A percentile compares a stretch with the other conserved stretches of the same genome.
These are phyloP conservation scores for Erythrophleum ivorense DNA, from an alignment of 331 rosid genomes.

Conservation along the genomic window DNA sequence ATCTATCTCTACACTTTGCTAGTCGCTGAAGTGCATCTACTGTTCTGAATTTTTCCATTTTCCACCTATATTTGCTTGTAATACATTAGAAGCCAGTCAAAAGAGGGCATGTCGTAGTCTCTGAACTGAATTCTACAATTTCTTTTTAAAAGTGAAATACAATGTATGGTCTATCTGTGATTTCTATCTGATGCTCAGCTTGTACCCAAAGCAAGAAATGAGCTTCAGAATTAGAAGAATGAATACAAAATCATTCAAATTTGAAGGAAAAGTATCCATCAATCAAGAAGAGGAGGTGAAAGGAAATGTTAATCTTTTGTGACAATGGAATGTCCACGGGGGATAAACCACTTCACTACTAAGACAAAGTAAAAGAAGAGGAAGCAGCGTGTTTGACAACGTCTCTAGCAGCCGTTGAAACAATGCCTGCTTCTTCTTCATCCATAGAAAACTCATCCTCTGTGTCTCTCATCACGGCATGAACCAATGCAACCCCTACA, in stretches of 20 bases:
- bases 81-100: background rate
- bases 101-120: background rate
- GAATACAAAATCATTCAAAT: background rate
- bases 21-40: background rate
- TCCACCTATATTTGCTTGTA: background rate
- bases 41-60: background rate
- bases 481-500: conserved; percentile 44
- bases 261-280: background rate
- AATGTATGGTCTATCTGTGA: background rate
- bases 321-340: background rate
- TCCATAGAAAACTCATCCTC: conserved; percentile 55
- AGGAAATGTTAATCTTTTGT: background rate
- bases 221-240: background rate
- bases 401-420: conserved; percentile 28
- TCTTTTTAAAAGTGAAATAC: background rate
- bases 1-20: background rate
- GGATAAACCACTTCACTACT: background rate
- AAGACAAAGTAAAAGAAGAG: conserved; percentile 55
- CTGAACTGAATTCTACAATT: background rate
- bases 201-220: background rate
- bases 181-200: background rate
- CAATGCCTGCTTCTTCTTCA: conserved; percentile 54
- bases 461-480: conserved; percentile 59
- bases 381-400: conserved; percentile 62
- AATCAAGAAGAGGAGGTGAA: background rate